Base-by-base conservation (phyloP, 352 stramenopile species). In the Phytophthora meadii region DNA sequence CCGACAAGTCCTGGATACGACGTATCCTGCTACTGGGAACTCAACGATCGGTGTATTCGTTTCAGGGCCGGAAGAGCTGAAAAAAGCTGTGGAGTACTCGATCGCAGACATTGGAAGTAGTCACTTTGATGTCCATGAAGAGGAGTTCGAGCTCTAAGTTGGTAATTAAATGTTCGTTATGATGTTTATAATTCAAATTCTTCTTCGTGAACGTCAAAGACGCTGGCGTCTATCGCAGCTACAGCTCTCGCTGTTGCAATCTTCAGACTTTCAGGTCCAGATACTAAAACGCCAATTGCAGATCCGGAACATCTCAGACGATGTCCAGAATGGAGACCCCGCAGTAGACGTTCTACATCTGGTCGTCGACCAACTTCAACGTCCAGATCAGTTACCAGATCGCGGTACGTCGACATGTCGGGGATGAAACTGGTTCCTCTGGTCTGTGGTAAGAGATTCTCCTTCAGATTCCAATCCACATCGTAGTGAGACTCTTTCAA, bases 41-140 rank as follows among this genome's bases (percentile, higher is more conserved):
- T 30, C 39, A 15, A 66, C 54, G 0, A 57, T 82, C n/a, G 76
- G 69, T 10, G 52, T 84, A 10, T 84, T 84, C 54, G 61, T 82
- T 27, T 84, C 76, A 0, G 76, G 72, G 2, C 70, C 76, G 0
- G 64, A 73, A 17, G 54, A 64, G 12, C 46, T 82, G 17, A 84
- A 84, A 47, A 47, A 46, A 30, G 56, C 61, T 4, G 32, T 70
- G 11, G 61, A 64, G 9, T 56, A 54, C 44, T 55, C 55, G 12
- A 63, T 71, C 24, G 52, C 54, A 56, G 61, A 70, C 6, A 52
- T 75, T 17, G 61, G 66, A 0, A 22, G 22, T 4, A 10, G 36
- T 10, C 41, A 68, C 50, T 75, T 75, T n/a, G 67, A 75, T 28
- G 42, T 75, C 1, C 56, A 64, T 25, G 61, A 75, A 49, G 61